These are phyloP conservation scores for Fusarium sp. DNA, from an alignment of 2,329 filamentous ascomycete genomes.

Conservation along the genomic window DNA sequence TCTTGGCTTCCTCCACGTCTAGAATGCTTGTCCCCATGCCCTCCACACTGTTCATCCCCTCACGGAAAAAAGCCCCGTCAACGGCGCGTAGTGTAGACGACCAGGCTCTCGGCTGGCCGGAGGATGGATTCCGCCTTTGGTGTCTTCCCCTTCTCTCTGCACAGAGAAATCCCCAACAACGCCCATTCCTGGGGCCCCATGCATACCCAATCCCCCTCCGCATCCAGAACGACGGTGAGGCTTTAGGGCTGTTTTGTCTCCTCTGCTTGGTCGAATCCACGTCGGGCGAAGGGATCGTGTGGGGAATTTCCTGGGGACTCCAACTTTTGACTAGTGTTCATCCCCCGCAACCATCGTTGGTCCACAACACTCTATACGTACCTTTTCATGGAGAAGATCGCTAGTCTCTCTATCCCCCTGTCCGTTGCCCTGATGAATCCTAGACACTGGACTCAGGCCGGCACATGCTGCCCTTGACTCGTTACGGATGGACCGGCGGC, in stretches of 20 bases:
- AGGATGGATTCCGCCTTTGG: conserved; percentile 15
- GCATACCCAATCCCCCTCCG: conserved; percentile 13
- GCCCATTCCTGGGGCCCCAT: conserved; percentile 11
- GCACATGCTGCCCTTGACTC: conserved; percentile 26
- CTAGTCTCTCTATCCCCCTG: background rate
- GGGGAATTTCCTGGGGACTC: conserved; percentile 38
- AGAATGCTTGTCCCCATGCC: background rate
- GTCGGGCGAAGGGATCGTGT: conserved; percentile 45
- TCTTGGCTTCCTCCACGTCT: background rate
- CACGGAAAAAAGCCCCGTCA: background rate
- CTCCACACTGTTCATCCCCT: conserved; percentile 14
- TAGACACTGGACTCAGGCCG: conserved; percentile 22
- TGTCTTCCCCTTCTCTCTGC: background rate
- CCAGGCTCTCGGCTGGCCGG: conserved; percentile 17
- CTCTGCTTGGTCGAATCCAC: conserved; percentile 1
- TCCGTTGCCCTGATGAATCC: conserved; percentile 26
- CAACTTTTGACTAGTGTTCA: conserved; percentile 35
- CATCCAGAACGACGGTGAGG: conserved; percentile 33
- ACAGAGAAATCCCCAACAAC: conserved; percentile 17
- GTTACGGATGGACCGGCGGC: conserved; percentile 29
- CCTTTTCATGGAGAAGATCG: background rate
- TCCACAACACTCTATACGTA: background rate
- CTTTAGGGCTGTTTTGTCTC: background rate
- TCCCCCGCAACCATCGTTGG: conserved; percentile 37
- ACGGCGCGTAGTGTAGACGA: background rate